Evolutionary conservation across 176 grass and related monocot genomes (phyloP), one percentile per base, ranked within the genome.

Genomic region (Avena atlantica): DNA sequence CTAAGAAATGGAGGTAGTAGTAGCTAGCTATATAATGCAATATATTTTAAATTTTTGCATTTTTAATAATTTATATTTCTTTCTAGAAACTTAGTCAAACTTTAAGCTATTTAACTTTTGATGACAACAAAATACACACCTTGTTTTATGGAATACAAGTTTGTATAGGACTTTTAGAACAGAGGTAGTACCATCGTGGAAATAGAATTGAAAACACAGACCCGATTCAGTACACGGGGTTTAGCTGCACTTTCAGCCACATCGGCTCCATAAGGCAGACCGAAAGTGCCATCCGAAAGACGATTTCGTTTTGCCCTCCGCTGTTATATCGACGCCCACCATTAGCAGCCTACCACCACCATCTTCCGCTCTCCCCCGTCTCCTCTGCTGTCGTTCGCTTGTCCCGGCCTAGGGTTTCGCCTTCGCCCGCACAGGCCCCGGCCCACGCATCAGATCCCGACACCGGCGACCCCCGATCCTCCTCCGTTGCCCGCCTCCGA

Each of bases 301-400:
- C 37, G 83, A 92, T 68, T 92, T 86, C 87, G 42, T 86, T 92
- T 88, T 83, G 84, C 82, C 70, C 85, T 87, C 86, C 67, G 88
- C 84, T 89, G 81, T 78, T 90, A 84, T 85, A 90, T 93, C 83
- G 84, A 86, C 78, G 74, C 81, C 40, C 86, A 86, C 81, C 85
- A 78, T 87, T 78, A 86, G 45, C 72, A 75, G 72, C 47, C 65
- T 53, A 29, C 49, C 74, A 89, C 78, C 85, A 74, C 76, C 53
- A 57, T 83, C 80, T 74, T 88, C 27, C 81, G 63, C 55, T 76
- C 86, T 16, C 74, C 48, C 58, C 48, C 67, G 27, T 76, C 80
- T 42, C 51, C 75, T 50, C 72, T 84, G 73, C 78, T 75, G 67
- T 37, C 59, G 83, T 49, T 68, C 11, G 60, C 75, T 74, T 56